Base-by-base conservation (phyloP, 345 rosid species). In the Brassica cretica region DNA sequence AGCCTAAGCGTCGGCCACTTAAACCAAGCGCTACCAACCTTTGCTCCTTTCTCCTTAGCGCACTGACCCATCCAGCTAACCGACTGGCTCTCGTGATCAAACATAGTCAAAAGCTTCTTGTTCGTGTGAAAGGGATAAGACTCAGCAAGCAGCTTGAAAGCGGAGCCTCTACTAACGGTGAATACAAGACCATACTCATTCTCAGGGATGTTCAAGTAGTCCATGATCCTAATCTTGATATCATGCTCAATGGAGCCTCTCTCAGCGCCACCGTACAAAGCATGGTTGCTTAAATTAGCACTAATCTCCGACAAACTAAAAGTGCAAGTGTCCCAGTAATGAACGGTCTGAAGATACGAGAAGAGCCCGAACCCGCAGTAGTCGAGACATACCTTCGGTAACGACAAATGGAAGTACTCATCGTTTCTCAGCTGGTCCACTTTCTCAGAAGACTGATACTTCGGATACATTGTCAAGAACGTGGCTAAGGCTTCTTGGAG, bases 81-180 rank as follows among this genome's bases (percentile, higher is more conserved):
- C 5, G 98, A 96, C 35, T 93, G 97, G 79, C 99, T 96, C 84
- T 96, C 97, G 35, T 96, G 87, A 88, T 96, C 99, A 78, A 96
- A 93, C 99, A 96, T 96, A 8, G 97, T 96, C 86, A 93, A 72
- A 78, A 96, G 81, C 83, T 89, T 91, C 90, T 90, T 92, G 81
- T 96, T 96, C 2, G 97, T 93, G 25, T 96, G 93, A 71, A 96
- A 96, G 6, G 99, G 99, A 77, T 96, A 96, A 0, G 99, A 92
- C 64, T 91, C 98, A 0, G 98, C 98, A 16, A 96, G 88, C 82
- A 96, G 85, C 78, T 89, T 93, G 65, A 93, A 96, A 6, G 98
- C 98, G 27, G 98, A 96, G n/a, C 99, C 98, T 84, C 99, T 89
- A 80, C 99, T 96, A n/a, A 91, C 98, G 6, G 98, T 96, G 71